phyloP scores from a whole-genome alignment of 225 moss, liverwort and hornwort species.

The Ulota crispa region DNA sequence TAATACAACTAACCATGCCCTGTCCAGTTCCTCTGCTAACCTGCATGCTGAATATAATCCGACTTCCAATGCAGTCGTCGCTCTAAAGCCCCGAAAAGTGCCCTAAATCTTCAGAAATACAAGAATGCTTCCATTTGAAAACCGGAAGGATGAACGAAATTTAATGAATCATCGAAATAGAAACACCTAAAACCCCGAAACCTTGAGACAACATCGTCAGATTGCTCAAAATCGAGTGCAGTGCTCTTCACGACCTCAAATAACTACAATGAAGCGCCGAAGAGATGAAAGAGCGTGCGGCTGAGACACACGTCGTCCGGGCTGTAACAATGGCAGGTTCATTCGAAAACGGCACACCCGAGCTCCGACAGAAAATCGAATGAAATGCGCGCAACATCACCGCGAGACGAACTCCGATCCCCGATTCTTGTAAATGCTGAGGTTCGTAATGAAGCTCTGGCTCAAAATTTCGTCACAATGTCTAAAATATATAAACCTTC shows the following conservation, averaged over 20 bases:
- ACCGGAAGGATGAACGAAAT: neutral
- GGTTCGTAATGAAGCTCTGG: neutral
- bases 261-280: neutral
- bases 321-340: neutral
- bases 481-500: neutral
- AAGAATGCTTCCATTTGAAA: neutral
- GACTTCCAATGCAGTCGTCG: neutral
- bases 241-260: neutral
- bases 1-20: neutral
- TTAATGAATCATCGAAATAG: neutral
- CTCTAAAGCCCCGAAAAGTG: conserved; percentile 10
- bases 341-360: neutral
- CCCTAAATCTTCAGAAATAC: neutral
- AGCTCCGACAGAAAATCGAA: neutral
- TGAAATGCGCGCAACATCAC: neutral
- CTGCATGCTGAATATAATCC: conserved; percentile 14
- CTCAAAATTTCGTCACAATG: neutral
- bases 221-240: neutral
- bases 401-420: conserved; percentile 2
- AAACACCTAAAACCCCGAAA: conserved; percentile 12
- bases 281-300: neutral
- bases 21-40: neutral
- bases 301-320: neutral
- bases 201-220: neutral
- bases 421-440: neutral